These are phyloP conservation scores for Guyanaporus albipodus DNA, from an alignment of 768 basidiomycete genomes.

Conservation along the genomic window DNA sequence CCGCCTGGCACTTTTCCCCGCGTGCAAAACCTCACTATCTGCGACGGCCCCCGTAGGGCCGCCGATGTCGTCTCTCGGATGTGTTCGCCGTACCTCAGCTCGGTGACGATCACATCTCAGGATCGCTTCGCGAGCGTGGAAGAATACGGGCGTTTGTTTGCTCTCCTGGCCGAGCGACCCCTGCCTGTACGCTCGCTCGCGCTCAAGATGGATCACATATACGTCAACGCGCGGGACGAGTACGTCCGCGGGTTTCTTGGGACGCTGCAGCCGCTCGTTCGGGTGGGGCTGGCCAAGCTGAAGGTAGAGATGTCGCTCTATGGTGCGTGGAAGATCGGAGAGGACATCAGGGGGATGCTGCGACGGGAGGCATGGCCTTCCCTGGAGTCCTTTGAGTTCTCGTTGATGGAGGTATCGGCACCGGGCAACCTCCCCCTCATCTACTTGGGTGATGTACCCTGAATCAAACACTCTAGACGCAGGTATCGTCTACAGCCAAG, in stretches of 20 bases:
- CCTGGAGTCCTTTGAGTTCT: constrained; percentile 7
- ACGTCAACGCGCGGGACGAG: not conserved
- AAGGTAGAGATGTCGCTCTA: constrained; percentile 8
- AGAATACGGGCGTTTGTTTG: constrained; percentile 5
- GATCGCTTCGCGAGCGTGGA: not conserved
- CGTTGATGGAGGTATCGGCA: constrained; percentile 7
- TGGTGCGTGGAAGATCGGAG: constrained; percentile 4
- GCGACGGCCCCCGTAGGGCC: constrained; percentile 3
- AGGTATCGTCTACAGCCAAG: no score
- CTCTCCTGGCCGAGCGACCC: constrained; percentile 2
- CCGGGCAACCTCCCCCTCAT: not conserved
- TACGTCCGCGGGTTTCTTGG: constrained; percentile 4
- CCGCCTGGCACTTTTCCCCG: not conserved
- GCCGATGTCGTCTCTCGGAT: constrained; percentile 7
- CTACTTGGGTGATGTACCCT: not conserved
- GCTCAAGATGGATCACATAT: constrained; percentile 6
- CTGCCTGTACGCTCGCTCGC: constrained; percentile 2
- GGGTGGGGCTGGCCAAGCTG: constrained; percentile 2
- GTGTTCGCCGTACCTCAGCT: constrained; percentile 8
- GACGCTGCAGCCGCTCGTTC: constrained; percentile 2
- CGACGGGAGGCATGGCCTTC: constrained; percentile 10
- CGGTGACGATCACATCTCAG: constrained; percentile 4
- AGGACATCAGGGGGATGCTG: constrained; percentile 7
- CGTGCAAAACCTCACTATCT: constrained; percentile 4
- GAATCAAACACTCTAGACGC: not conserved